Conservation (phyloP, 192 early-diverging fungal species). For the Rhizophagus sp. region DNA sequence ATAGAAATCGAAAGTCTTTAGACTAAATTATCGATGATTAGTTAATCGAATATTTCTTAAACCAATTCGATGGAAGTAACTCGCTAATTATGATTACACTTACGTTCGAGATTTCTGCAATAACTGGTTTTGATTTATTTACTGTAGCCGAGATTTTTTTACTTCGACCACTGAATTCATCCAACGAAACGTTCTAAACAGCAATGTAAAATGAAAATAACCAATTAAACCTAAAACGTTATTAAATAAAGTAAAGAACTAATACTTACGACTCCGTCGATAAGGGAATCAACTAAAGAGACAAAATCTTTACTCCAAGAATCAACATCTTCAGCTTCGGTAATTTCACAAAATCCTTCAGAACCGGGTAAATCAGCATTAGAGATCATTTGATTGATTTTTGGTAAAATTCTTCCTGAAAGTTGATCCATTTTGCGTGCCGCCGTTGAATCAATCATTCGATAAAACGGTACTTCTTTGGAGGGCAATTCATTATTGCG, state of each 20-base stretch:
- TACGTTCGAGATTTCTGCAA: slow-evolving; percentile 42
- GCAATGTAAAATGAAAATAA: not conserved
- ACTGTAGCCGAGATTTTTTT: slow-evolving; percentile 40
- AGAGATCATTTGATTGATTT: not conserved
- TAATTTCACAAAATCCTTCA: not conserved
- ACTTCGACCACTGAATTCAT: slow-evolving; percentile 60
- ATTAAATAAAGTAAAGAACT: not conserved
- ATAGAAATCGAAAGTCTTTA: slow-evolving; percentile 47
- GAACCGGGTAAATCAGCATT: not conserved
- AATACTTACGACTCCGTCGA: not conserved
- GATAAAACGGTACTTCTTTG: slow-evolving; percentile 4
- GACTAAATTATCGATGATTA: not conserved
- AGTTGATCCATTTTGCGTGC: not conserved
- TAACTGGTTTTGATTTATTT: slow-evolving; percentile 48
- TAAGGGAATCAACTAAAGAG: not conserved
- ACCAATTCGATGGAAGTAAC: not conserved
- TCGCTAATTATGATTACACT: not conserved
- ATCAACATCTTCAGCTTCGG: not conserved
- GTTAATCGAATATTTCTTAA: not conserved
- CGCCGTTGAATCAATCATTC: not conserved
- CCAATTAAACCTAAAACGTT: no score
- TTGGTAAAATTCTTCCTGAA: not conserved
- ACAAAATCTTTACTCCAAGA: slow-evolving; percentile 10
- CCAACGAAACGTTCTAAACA: slow-evolving; percentile 61
- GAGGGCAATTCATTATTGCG: not conserved